Evolutionary conservation across 441 rosid species (phyloP).

Genomic region (Syzygium malaccense): DNA sequence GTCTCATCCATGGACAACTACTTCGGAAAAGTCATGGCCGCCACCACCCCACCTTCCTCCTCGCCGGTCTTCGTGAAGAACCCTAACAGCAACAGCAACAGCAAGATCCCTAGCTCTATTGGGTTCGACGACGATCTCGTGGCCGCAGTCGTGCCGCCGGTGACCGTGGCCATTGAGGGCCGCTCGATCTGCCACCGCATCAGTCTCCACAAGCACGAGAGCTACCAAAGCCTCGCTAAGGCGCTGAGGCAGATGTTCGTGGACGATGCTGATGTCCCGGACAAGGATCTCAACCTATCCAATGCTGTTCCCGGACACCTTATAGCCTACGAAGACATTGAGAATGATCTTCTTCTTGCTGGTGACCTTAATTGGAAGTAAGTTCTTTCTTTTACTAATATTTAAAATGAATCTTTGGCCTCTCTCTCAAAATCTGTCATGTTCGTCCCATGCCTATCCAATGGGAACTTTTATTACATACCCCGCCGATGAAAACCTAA

Average conservation of each 20-base stretch:
- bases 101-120: conserved; percentile 24
- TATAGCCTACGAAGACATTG: conserved; percentile 83
- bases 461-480: not conserved
- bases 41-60: not conserved
- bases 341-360: conserved; percentile 85
- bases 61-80: conserved; percentile 5
- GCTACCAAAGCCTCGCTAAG: conserved; percentile 73
- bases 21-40: conserved; percentile 12
- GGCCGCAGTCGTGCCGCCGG: conserved; percentile 63
- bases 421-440: not conserved
- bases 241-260: conserved; percentile 81
- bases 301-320: conserved; percentile 82
- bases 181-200: conserved; percentile 87
- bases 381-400: not conserved
- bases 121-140: conserved; percentile 52
- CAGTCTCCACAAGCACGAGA: conserved; percentile 63
- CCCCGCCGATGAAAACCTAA: not conserved
- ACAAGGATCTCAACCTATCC: conserved; percentile 46
- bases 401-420: not conserved
- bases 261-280: conserved; percentile 28
- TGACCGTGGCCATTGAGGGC: conserved; percentile 81
- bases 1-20: conserved; percentile 14
- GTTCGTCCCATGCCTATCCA: not conserved
- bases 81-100: conserved; percentile 7
- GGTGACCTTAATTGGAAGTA: conserved; percentile 94